Evolutionary conservation across 2,329 filamentous ascomycete genomes (phyloP).

Genomic region (Shiraia sp.): DNA sequence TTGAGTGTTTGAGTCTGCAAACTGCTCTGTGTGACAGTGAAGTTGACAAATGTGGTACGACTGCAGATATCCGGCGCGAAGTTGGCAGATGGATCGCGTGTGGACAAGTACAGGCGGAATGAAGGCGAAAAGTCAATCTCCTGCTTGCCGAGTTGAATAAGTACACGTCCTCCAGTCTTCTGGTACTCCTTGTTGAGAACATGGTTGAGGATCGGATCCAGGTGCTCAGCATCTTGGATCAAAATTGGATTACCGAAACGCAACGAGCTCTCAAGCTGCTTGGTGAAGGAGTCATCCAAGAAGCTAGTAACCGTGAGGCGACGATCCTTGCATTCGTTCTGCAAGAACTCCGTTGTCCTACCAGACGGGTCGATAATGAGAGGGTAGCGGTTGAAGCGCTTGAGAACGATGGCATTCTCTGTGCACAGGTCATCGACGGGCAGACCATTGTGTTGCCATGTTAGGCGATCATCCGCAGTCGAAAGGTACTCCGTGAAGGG

Average conservation of each 20-base stretch:
- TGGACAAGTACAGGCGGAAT: slow-evolving; percentile 94
- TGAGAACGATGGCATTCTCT: slow-evolving; percentile 95
- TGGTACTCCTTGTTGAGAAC: slow-evolving; percentile 99
- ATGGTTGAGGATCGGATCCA: slow-evolving; percentile 96
- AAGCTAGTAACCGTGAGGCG: slow-evolving; percentile 97
- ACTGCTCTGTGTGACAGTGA: slow-evolving; percentile 98
- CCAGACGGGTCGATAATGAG: slow-evolving; percentile 98
- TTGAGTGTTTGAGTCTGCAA: slow-evolving; percentile 97
- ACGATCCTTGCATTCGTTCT: slow-evolving; percentile 91
- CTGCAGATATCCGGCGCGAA: slow-evolving; percentile 98
- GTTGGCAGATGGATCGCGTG: slow-evolving; percentile 90
- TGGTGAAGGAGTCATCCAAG: slow-evolving; percentile 95
- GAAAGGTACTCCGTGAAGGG: slow-evolving; percentile 96
- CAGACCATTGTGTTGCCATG: slow-evolving; percentile 92
- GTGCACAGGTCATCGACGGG: slow-evolving; percentile 98
- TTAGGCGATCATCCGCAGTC: slow-evolving; percentile 89
- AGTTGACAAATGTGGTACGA: slow-evolving; percentile 98
- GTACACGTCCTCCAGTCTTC: slow-evolving; percentile 93
- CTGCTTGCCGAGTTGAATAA: slow-evolving; percentile 97
- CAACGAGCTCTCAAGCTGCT: slow-evolving; percentile 94
- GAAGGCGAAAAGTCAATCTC: slow-evolving; percentile 98
- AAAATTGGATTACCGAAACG: slow-evolving; percentile 98
- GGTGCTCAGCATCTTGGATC: slow-evolving; percentile 95
- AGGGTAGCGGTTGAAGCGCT: slow-evolving; percentile 97
- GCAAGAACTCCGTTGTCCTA: slow-evolving; percentile 89